These are phyloP conservation scores for Dalbergia cultrata DNA, from an alignment of 306 rosid species.

Conservation along the genomic window DNA sequence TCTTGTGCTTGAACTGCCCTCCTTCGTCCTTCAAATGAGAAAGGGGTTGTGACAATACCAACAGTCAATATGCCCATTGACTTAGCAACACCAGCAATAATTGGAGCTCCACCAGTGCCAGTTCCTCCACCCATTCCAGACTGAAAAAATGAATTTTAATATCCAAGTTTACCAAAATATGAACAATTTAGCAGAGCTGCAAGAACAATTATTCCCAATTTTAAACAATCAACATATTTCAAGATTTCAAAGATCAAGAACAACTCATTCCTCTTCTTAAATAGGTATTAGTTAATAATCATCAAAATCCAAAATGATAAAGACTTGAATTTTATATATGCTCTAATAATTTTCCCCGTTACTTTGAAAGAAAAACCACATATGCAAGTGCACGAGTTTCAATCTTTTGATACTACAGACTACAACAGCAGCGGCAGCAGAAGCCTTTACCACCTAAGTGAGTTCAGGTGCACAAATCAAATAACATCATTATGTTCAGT, in stretches of 20 bases:
- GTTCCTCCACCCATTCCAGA: conserved; percentile 99
- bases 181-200: conserved; percentile 25
- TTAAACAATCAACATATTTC: conserved; percentile 10
- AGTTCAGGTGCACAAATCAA: too few relatives aligned
- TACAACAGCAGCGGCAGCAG: not conserved
- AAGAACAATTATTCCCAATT: not conserved
- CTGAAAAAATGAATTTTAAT: conserved; percentile 55
- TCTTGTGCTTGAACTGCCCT: conserved; percentile 99
- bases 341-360: conserved; percentile 6
- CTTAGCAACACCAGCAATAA: conserved; percentile 95
- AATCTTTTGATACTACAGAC: not conserved
- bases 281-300: not conserved
- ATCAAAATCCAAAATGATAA: conserved; percentile 24
- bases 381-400: not conserved
- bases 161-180: conserved; percentile 38
- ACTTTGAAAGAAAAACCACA: conserved; percentile 6
- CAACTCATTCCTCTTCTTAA: not conserved
- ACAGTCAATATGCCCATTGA: conserved; percentile 98
- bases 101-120: conserved; percentile 98
- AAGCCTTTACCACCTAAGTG: not conserved
- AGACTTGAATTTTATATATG: conserved; percentile 12
- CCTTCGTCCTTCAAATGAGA: conserved; percentile 96
- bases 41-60: conserved; percentile 97
- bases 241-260: conserved; percentile 27
- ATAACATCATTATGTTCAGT: too few relatives aligned